phyloP scores from a whole-genome alignment of 306 rosid species.

The Dicorynia guianensis region DNA sequence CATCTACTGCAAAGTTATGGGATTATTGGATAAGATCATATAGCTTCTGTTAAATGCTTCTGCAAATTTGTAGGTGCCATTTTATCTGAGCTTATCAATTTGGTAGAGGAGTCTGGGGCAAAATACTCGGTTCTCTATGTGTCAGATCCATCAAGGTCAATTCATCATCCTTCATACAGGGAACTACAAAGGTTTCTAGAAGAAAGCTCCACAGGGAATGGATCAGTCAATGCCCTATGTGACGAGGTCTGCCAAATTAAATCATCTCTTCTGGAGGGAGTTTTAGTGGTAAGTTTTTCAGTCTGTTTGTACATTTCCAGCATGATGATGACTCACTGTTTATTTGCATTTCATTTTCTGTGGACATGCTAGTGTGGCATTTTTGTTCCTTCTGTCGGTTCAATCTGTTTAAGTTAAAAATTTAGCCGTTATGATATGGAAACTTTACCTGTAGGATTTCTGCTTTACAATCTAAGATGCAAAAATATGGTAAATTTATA shows the following conservation, averaged over 20 bases:
- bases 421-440: no score
- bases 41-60: constrained; percentile 38
- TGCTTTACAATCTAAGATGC: no score
- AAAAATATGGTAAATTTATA: no score
- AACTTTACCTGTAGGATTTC: no score
- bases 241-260: constrained; percentile 85
- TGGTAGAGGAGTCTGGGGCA: constrained; percentile 79
- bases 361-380: constrained; percentile 9
- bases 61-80: constrained; percentile 62
- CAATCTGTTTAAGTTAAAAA: no score
- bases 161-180: constrained; percentile 66
- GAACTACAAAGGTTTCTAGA: constrained; percentile 82
- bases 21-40: constrained; percentile 35
- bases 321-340: constrained; percentile 9
- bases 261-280: constrained; percentile 93
- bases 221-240: constrained; percentile 55
- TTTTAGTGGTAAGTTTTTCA: constrained; percentile 77
- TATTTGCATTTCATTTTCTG: constrained; percentile 15
- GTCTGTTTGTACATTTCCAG: constrained; percentile 28
- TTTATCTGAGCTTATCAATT: constrained; percentile 66
- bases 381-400: no score
- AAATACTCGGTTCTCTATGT: constrained; percentile 87
- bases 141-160: constrained; percentile 73
- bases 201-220: constrained; percentile 64
- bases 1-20: constrained; percentile 36